Percentiles rank a stretch among this genome's conserved stretches.
These are phyloP conservation scores for Vitis rotundifolia DNA, from an alignment of 164 flowering plant genomes.

Conservation along the genomic window DNA sequence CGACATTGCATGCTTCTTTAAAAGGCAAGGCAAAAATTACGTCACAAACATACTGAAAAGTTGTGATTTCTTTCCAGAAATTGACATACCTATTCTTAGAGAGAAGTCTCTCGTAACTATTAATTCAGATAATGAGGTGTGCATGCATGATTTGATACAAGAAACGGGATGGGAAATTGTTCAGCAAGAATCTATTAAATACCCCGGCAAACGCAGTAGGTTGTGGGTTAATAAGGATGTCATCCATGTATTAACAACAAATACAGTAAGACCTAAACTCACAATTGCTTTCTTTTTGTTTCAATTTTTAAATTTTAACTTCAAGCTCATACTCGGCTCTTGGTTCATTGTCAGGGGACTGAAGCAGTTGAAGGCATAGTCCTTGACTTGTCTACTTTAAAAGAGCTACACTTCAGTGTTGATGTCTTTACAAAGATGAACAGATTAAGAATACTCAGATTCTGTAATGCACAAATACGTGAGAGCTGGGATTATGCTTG, in stretches of 20 bases:
- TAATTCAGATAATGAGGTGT: not conserved
- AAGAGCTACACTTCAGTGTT: not conserved
- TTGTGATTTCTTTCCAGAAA: slow-evolving; percentile 2
- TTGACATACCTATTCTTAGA: not conserved
- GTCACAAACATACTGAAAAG: not conserved
- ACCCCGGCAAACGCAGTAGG: not conserved
- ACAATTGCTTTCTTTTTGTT: not conserved
- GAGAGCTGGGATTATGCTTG: too few species aligned
- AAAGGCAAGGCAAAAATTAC: slow-evolving; percentile 4
- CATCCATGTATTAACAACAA: slow-evolving; percentile 1
- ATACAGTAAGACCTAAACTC: slow-evolving; percentile 11
- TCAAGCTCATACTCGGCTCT: not conserved
- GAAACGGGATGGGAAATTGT: slow-evolving; percentile 8
- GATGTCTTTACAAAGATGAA: slow-evolving; percentile 11
- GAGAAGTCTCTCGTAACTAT: not conserved
- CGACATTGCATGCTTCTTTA: not conserved
- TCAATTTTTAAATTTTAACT: not conserved
- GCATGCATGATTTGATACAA: slow-evolving; percentile 8
- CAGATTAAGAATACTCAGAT: slow-evolving; percentile 13
- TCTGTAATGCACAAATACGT: not conserved
- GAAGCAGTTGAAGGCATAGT: slow-evolving; percentile 19
- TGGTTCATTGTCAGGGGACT: slow-evolving; percentile 12
- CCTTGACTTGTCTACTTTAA: not conserved
- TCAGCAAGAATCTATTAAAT: not conserved
- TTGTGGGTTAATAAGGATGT: slow-evolving; percentile 6